Base-by-base conservation (phyloP, 2,329 filamentous ascomycete species). In the Cladophialophora bantiana region DNA sequence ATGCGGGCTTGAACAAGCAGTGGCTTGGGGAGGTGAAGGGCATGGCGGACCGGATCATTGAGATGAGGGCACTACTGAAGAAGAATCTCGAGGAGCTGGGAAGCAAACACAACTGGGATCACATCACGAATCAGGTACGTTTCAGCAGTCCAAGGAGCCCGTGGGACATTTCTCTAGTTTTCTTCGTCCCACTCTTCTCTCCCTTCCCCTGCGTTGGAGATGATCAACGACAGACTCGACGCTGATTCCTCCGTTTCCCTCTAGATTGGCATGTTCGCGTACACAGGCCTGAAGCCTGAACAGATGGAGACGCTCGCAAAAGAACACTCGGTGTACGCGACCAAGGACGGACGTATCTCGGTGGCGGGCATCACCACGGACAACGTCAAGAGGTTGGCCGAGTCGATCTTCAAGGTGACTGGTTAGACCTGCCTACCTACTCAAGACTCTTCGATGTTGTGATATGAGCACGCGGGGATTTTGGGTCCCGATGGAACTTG, bases 1-100 rank as follows among this genome's bases (percentile, higher is more conserved):
- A 93, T 80, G 83, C 91, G 20, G 85, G 84, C 45, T 87, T 98
- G 71, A 94, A 97, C 86, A 83, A 92, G 83, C 93, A 98, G 83
- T 99, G 95, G 95, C 88, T 97, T 62, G 88, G 85, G 67, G 95
- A 99, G 84, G 93, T 99, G 82, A 97, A 98, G 90, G 92, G 86
- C 75, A 99, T 99, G 95, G 95, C 95, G 70, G 93, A 97, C 83
- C 94, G 95, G 78, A 99, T 99, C 85, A 98, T 99, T 82, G 92
- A 89, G 81, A 99, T 99, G 95, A 92, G 95, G 75, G 89, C 92
- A 69, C 88, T 97, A 63, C 89, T 99, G 78, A 96, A 95, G 87
- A 88, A 93, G 75, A 96, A 98, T 84, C 89, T 99, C 64, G 92
- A 97, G 88, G 90, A 91, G 82, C 88, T 97, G 70, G 94, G 94